phyloP scores from a whole-genome alignment of 2,329 filamentous ascomycete genomes.

The Seiridium unicorne region DNA sequence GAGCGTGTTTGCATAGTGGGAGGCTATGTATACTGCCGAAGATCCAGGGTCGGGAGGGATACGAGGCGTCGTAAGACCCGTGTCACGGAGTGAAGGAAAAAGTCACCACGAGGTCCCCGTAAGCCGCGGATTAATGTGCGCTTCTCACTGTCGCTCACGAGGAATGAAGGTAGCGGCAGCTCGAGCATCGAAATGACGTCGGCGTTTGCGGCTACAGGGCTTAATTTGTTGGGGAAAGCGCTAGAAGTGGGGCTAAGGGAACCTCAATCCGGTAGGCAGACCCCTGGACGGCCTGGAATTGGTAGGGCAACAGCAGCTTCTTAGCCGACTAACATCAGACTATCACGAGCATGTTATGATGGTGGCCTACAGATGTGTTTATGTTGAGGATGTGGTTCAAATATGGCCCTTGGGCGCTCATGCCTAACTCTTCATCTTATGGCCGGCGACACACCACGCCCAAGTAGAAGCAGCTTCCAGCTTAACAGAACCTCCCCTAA shows the following conservation, averaged over 20 bases:
- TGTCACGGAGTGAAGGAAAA: neutral
- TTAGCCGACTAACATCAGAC: neutral
- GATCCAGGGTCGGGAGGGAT: neutral
- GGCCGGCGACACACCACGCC: too few species aligned
- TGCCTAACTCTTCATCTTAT: too few species aligned
- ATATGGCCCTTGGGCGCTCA: too few species aligned
- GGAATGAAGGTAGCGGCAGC: neutral
- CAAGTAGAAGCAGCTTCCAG: too few species aligned
- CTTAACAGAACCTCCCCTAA: too few species aligned
- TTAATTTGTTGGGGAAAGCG: neutral
- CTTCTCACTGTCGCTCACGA: neutral
- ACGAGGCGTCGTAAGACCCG: neutral
- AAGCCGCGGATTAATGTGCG: neutral
- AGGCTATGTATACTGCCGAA: neutral
- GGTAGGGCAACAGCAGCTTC: neutral
- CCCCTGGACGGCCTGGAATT: neutral
- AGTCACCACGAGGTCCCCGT: neutral
- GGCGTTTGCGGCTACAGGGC: neutral
- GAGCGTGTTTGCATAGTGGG: constrained; percentile 1
- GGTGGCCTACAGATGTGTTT: too few species aligned
- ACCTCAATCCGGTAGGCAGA: neutral
- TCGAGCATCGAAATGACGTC: constrained; percentile 1
- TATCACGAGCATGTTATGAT: too few species aligned
- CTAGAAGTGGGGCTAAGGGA: neutral
- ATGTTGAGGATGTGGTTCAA: too few species aligned